phyloP scores from a whole-genome alignment of 345 rosid species.

The Moricandia moricandioides region DNA sequence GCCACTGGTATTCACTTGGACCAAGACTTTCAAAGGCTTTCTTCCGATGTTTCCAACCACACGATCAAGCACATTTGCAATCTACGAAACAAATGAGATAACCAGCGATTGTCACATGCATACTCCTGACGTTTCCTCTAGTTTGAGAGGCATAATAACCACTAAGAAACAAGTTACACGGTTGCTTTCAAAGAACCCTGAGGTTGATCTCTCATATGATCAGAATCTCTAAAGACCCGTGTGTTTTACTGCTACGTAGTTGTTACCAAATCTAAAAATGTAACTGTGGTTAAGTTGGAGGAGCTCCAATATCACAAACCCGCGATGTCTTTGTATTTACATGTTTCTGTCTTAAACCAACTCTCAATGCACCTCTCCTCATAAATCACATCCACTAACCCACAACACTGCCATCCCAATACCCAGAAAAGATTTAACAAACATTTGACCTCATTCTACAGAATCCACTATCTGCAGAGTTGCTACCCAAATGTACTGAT shows the following conservation, averaged over 20 bases:
- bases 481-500: background rate
- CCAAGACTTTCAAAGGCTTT: slow-evolving; percentile 73
- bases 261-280: no score
- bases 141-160: background rate
- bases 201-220: background rate
- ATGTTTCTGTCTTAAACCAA: background rate
- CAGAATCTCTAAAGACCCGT: background rate
- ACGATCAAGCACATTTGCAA: slow-evolving; percentile 81
- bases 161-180: background rate
- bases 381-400: background rate
- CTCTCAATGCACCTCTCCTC: background rate
- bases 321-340: background rate
- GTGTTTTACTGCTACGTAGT: background rate
- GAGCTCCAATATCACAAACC: background rate
- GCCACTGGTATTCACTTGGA: slow-evolving; percentile 97
- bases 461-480: background rate
- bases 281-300: background rate
- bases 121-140: background rate
- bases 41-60: slow-evolving; percentile 63
- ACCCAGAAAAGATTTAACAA: background rate
- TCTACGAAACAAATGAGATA: slow-evolving; percentile 45
- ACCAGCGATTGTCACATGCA: background rate
- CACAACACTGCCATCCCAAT: background rate
- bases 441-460: background rate
- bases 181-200: background rate